A percentile compares a stretch with the other conserved stretches of the same genome.
Evolutionary conservation across 2,329 filamentous ascomycete species (phyloP).

Genomic region (Ramularia endophylla): DNA sequence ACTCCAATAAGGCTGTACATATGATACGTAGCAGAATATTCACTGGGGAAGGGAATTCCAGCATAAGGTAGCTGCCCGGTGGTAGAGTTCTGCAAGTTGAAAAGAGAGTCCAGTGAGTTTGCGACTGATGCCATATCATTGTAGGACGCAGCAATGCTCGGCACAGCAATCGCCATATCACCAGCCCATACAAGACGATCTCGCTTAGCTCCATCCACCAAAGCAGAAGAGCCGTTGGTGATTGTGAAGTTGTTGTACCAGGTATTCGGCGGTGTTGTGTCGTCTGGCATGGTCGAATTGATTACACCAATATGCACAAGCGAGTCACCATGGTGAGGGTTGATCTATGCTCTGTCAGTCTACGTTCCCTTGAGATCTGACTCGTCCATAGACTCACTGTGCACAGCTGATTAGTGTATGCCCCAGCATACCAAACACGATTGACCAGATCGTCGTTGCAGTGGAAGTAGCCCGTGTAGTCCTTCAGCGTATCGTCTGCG

Average conservation of each 20-base stretch:
- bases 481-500: slow-evolving; percentile 36
- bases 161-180: slow-evolving; percentile 52
- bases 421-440: slow-evolving; percentile 40
- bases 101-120: slow-evolving; percentile 28
- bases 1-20: slow-evolving; percentile 44
- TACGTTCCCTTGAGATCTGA: not conserved
- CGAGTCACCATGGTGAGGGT: slow-evolving; percentile 33
- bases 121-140: slow-evolving; percentile 36
- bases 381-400: slow-evolving; percentile 8
- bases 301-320: slow-evolving; percentile 30
- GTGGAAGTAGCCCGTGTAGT: slow-evolving; percentile 37
- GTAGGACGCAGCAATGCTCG: slow-evolving; percentile 43
- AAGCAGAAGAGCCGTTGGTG: slow-evolving; percentile 32
- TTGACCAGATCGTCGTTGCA: slow-evolving; percentile 40
- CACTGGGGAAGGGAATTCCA: slow-evolving; percentile 24
- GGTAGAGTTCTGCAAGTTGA: slow-evolving; percentile 24
- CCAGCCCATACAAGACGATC: slow-evolving; percentile 57
- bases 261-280: slow-evolving; percentile 26
- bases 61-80: slow-evolving; percentile 27
- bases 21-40: slow-evolving; percentile 51
- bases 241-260: slow-evolving; percentile 41
- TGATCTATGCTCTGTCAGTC: slow-evolving; percentile 18
- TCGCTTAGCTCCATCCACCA: slow-evolving; percentile 53
- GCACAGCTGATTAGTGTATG: slow-evolving; percentile 30
- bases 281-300: slow-evolving; percentile 28